Evolutionary conservation across 140 eudicot genomes (phyloP).

Genomic region (Senecio squalidus): DNA sequence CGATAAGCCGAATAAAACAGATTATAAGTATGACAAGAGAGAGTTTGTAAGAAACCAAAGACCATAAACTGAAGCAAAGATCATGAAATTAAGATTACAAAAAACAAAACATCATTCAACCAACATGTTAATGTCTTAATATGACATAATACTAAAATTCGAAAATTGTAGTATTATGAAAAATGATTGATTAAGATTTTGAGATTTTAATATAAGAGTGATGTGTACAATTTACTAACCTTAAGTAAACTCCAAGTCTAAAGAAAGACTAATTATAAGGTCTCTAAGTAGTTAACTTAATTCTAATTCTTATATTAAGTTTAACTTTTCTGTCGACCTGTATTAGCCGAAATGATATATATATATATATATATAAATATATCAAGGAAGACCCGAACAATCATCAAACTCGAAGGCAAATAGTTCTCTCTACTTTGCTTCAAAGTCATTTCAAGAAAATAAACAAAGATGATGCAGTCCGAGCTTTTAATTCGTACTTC

Average conservation of each 20-base stretch:
- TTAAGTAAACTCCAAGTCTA: constrained; percentile 2
- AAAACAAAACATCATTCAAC: too few species aligned
- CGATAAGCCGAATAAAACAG: too few species aligned
- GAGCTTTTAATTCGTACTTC: neutral
- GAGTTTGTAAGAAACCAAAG: neutral
- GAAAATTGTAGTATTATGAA: neutral
- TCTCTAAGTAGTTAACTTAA: neutral
- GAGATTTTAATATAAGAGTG: neutral
- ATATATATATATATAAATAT: constrained; percentile 18
- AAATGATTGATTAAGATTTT: neutral
- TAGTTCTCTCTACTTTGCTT: constrained; percentile 1
- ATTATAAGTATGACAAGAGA: too few species aligned
- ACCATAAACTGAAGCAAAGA: neutral
- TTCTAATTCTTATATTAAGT: constrained; percentile 6
- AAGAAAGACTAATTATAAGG: neutral
- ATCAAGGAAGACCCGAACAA: constrained; percentile 9
- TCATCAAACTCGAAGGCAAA: constrained; percentile 3
- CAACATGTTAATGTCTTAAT: too few species aligned
- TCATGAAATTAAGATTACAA: neutral
- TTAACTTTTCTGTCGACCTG: constrained; percentile 17
- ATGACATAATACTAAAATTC: neutral
- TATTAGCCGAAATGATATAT: constrained; percentile 13
- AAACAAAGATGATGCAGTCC: neutral
- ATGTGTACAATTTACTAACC: neutral
- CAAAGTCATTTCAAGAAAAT: neutral